Conservation (phyloP, 192 early-diverging fungal genomes). For the Podochytrium sp. region DNA sequence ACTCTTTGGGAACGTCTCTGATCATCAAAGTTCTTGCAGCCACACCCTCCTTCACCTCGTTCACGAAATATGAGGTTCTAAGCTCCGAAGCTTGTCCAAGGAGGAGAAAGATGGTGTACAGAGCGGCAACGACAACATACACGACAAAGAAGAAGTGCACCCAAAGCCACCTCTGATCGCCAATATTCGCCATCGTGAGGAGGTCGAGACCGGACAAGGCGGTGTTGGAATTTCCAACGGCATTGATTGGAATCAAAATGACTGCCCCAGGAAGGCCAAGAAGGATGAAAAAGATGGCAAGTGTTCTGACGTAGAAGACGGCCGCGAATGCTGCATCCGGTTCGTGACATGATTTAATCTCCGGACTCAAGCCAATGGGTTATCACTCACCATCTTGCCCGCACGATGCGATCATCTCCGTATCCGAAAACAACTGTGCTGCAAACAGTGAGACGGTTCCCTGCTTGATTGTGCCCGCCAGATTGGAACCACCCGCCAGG, state of each 20-base stretch:
- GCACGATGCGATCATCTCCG: no score
- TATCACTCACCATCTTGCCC: no score
- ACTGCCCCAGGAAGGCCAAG: slow-evolving; percentile 59
- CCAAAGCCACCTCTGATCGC: slow-evolving; percentile 58
- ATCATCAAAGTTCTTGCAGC: slow-evolving; percentile 71
- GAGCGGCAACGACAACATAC: slow-evolving; percentile 34
- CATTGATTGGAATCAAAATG: slow-evolving; percentile 75
- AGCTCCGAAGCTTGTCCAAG: slow-evolving; percentile 62
- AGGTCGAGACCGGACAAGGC: slow-evolving; percentile 53
- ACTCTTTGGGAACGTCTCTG: slow-evolving; percentile 67
- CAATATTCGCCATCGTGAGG: slow-evolving; percentile 77
- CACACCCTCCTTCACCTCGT: neutral
- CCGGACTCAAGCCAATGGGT: no score
- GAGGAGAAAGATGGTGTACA: slow-evolving; percentile 63
- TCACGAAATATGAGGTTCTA: slow-evolving; percentile 62
- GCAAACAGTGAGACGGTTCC: no score
- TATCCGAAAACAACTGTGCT: no score
- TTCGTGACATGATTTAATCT: no score
- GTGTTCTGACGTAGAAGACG: slow-evolving; percentile 70
- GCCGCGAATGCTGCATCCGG: slow-evolving; percentile 82
- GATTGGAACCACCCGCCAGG: no score
- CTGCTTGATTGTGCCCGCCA: no score
- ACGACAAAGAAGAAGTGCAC: slow-evolving; percentile 57
- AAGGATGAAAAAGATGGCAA: slow-evolving; percentile 65
- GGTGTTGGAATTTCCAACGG: slow-evolving; percentile 45